phyloP scores from a whole-genome alignment of 2,329 filamentous ascomycete genomes.

The Botrytis cinerea region DNA sequence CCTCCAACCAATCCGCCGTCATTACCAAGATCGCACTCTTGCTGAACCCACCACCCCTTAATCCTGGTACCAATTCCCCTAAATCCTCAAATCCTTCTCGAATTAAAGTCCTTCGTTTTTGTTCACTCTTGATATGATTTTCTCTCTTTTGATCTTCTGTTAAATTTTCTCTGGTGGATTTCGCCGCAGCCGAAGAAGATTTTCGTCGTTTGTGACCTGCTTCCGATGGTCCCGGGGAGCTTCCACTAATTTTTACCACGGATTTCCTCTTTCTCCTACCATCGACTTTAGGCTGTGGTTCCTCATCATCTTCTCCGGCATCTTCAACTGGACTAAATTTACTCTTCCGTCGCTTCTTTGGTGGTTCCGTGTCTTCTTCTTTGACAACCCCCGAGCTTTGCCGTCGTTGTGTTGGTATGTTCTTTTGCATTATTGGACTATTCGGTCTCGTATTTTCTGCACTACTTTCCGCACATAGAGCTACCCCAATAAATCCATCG shows the following conservation, averaged over 20 bases:
- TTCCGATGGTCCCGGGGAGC: constrained; percentile 32
- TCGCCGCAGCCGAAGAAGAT: constrained; percentile 47
- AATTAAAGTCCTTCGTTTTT: constrained; percentile 79
- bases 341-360: constrained; percentile 58
- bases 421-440: constrained; percentile 25
- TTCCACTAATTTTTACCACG: constrained; percentile 35
- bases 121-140: constrained; percentile 86
- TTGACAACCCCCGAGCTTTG: constrained; percentile 20
- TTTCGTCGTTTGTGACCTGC: constrained; percentile 51
- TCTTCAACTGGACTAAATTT: constrained; percentile 46
- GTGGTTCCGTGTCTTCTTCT: constrained; percentile 46
- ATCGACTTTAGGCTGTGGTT: constrained; percentile 40
- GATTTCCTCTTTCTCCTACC: constrained; percentile 41
- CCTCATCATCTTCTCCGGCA: constrained; percentile 48
- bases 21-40: constrained; percentile 79
- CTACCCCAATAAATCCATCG: constrained; percentile 51
- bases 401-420: not conserved
- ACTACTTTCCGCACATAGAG: constrained; percentile 48
- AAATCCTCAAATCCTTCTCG: constrained; percentile 81
- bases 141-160: constrained; percentile 78
- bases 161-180: constrained; percentile 61
- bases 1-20: constrained; percentile 76
- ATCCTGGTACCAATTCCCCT: constrained; percentile 72
- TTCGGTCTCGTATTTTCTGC: constrained; percentile 57
- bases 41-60: constrained; percentile 74